Evolutionary conservation across 1,139 yeast genomes (phyloP), one percentile per base, ranked within the genome.

Genomic region (Candida neerlandica): DNA sequence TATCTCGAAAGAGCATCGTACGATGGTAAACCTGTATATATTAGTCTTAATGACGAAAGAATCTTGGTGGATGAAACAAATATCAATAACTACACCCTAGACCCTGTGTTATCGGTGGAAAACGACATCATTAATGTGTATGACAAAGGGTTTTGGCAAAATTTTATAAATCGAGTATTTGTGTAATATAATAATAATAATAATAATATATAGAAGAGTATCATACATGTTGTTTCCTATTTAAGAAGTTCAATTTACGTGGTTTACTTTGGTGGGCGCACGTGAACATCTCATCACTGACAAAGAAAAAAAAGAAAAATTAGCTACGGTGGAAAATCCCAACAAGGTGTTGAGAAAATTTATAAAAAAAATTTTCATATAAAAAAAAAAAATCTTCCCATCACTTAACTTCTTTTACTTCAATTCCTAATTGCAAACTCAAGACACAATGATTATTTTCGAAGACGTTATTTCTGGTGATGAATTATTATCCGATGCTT

Each of bases 401-500:
- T 44, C 46, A 43, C 44, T 29, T n/a, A n/a, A 19, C 16, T 9
- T 37, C 29, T 37, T 34, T 43, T n/a, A 16, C 41, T 30, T 41
- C 43, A 42, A 37, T 40, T 46, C 34, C 41, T 37, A 21, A 37
- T 37, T 37, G 41, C 7, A 45, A 42, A 43, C 12, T 44, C 12
- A 33, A 33, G 29, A 37, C 51, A 67, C 55, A 47, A 76, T 76
- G 81, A 66, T 73, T 68, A 75, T 76, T 63, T 76, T 55, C 73
- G 66, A 68, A 46, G 99, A 94, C 80, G 77, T 91, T 73, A 72
- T 94, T 76, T 85, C 97, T 62, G 89, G 87, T 68, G 99, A 94
- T 82, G 99, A 94, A 82, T 82, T 94, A 74, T 81, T 92, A 77
- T 94, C 99, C 63, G 98, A 92, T 72, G 98, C 98, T 67, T 95